Evolutionary conservation across 345 rosid species (phyloP), one percentile per base, ranked within the genome.

Genomic region (Salix udensis): DNA sequence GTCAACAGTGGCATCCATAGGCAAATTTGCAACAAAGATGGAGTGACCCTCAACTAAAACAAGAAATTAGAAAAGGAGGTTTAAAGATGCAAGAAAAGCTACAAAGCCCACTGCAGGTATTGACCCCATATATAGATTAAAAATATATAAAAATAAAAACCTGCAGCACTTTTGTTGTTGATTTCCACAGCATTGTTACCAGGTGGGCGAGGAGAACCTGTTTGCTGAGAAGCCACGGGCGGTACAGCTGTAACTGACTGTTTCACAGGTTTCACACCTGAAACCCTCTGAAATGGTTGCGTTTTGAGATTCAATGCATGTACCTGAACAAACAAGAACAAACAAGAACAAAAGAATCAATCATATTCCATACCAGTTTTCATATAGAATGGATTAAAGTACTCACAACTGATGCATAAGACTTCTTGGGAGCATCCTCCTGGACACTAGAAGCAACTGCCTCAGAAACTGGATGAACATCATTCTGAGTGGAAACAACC

Each of bases 381-480:
- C 28, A 13, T 34, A 48, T 0, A 64, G 67, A n/a, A 40, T 8
- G 31, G 36, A 23, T 4, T 3, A 18, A 72, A 11, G 24, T 69
- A 79, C 94, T 83, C 77, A 90, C 94, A 34, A 90, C 74, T 80
- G 92, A 84, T 78, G 89, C 90, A 86, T 76, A 90, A 2, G 94
- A 85, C 82, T 81, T 88, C 78, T 85, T 90, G 10, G 85, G 82
- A 73, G 84, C 77, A 78, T 86, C 87, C 36, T 81, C 86, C 81
- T 68, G 83, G 46, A 46, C 66, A 50, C 28, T 73, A 67, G 87
- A 70, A 80, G 80, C 46, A 76, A 62, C 53, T 16, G 74, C 64
- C 55, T 81, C 76, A 67, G 78, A 42, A 36, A 67, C 77, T 4
- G 78, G 71, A 28, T 4, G 71, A 68, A 36, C 72, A 80, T 74